Base-by-base conservation (phyloP, 306 rosid genomes). In the Fagus crenata region DNA sequence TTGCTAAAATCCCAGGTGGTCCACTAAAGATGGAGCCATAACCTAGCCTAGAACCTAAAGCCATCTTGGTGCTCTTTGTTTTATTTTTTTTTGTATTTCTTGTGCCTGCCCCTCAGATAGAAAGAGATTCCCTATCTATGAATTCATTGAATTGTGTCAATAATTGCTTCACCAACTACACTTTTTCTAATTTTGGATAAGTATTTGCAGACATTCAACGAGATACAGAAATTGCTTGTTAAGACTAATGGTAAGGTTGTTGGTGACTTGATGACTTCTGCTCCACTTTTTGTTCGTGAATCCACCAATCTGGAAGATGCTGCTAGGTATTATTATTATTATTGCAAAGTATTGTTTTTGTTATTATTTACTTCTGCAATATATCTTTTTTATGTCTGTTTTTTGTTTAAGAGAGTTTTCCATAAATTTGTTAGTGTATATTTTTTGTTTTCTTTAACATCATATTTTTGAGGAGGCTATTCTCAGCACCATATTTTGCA, bases 241-340 rank as follows among this genome's bases (percentile, higher is more conserved):
- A 96, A 96, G 87, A 92, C 93, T 22, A 89, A 92, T 71, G 98
- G 98, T 15, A 82, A 92, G 89, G 93, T 92, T 83, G 97, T 96
- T 36, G 99, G 99, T 5, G 99, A 96, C 85, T 82, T 96, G 43
- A 96, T 96, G 99, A 96, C 99, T 43, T 85, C 93, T 35, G 84
- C 90, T 72, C 99, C 99, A 13, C 97, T 96, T 67, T 89, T 91
- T 85, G 97, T 95, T 77, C 89, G 81, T 59, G 91, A 89, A 82
- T 90, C 90, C 35, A 85, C 98, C 81, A 87, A 85, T 73, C 85
- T 92, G 36, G 97, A 91, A 86, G 99, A 91, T 71, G 97, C 95
- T 78, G 96, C 95, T 61, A 84, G 93, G 98, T 93, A 84, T 64
- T 60, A 37, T 59, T 73, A 78, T 71, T 49, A 51, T 63, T 61